Base-by-base conservation (phyloP, 1,139 yeast species). In the Debaryomyces sp. region DNA sequence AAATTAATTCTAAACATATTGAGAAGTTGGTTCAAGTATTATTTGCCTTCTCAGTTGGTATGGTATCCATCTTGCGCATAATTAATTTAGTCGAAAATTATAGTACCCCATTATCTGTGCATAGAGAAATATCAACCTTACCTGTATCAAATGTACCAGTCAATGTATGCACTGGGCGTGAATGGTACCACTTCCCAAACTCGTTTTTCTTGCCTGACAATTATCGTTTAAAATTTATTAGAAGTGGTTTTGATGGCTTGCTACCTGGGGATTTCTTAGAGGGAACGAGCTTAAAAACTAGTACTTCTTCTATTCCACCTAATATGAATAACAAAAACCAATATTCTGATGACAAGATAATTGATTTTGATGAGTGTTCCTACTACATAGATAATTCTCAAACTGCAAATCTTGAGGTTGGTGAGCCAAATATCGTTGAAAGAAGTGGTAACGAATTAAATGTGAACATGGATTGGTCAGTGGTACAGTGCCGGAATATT, bases 151-250 rank as follows among this genome's bases (percentile, higher is more conserved):
- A 52, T 43, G 50, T 53, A 0, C 23, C 56, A 1, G 71, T 73
- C 4, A 85, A 82, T 55, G 85, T 92, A 0, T 94, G 98, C 64
- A 77, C 89, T 21, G 97, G 97, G 2, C 80, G 96, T 51, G 98
- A 94, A 68, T 92, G 98, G 97, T 90, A 90, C 61, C 89, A 94
- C 61, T 92, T 74, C 68, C 97, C 98, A 10, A 84, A 88, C 1
- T 91, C 97, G 0, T 87, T 91, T 63, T 89, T 91, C 61, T 70
- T 92, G 22, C 86, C 88, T 1, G 70, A 73, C 18, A 75, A 78
- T 32, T 70, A 79, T 50, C 72, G 97, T 52, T 68, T 90, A 26
- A 73, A 73, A 56, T 92, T 89, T 64, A 82, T 89, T 7, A 73
- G 75, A 50, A 85, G 91, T 50, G 96, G 95, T 1, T 92, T 92